Base-by-base conservation (phyloP, 345 rosid genomes). In the Eucalyptus curtisii region DNA sequence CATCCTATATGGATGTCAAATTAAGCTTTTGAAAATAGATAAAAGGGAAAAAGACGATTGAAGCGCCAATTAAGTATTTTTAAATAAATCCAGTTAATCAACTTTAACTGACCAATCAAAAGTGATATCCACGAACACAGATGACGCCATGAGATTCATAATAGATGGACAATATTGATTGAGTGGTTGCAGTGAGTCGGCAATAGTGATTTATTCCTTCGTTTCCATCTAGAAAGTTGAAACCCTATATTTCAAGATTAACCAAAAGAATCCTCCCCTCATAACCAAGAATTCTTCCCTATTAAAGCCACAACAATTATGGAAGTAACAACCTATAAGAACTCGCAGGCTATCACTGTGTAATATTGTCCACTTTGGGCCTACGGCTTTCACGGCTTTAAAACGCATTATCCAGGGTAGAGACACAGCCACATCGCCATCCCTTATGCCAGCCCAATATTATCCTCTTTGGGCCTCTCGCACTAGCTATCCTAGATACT, bases 311-410 rank as follows among this genome's bases (percentile, higher is more conserved):
- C 66, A 11, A 10, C 66, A 27, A 59, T 59, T 59, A 27, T 5
- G 66, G 7, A 59, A 59, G 31, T 11, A 10, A 59, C 2, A 52
- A 52, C 57, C 25, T 19, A 52, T 52, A 52, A 52, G 10, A 1
- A 52, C 10, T 20, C 4, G 0, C 1, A 52, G 25, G 2, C 1
- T 20, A 8, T 2, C 10, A 19, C 0, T 52, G 0, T 52, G 25
- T 20, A 52, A 52, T 52, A 52, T 19, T 20, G 0, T 52, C 5
- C 1, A 1, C 0, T 52, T 52, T 52, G 10, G 10, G 1, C 25
- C 5, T 20, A 52, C 5, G 5, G 2, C 10, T 20, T 52, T 52
- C 25, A 3, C 2, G 0, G 1, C 10, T 52, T 52, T 52, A 52
- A 52, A 55, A 55, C 0, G 3, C 30, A 24, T 4, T 55, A 10